Evolutionary conservation across 345 rosid genomes (phyloP), one percentile per base, ranked within the genome.

Genomic region (Excoecaria agallocha): DNA sequence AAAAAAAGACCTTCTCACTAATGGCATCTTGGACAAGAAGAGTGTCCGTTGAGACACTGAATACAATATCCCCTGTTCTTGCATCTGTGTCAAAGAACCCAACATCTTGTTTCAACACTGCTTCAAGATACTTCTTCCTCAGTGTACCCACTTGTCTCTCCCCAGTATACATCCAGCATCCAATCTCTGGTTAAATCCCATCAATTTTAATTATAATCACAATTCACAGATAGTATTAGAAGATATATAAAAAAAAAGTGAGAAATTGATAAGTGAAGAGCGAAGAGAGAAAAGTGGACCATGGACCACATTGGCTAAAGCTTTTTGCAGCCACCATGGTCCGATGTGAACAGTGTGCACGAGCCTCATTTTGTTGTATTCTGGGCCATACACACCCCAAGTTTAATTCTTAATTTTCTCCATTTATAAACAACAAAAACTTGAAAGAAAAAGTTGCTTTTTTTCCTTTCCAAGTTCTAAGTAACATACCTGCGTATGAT

Each of bases 21-120:
- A 95, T 95, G 86, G 99, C 99, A 77, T 95, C 99, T 91, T 95
- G 99, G 74, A 95, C 98, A 51, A 95, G 98, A 74, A 95, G 91
- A 68, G 99, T 95, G 81, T 95, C 99, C 12, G 99, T 95, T 25
- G 99, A 95, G 78, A 95, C 96, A 83, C 98, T 90, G 78, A 95
- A 95, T 85, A 95, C 99, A 74, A 95, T 88, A 69, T 95, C 99
- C 15, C 98, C 98, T 65, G 99, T 95, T 86, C 98, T 87, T 25
- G 99, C 99, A 85, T 95, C 99, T 5, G 99, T 95, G 75, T 95
- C 99, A 77, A 91, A 95, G 85, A 93, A 95, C 0, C 98, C 99
- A 72, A 95, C 99, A 76, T 95, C 99, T 85, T 95, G 99, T 77
- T 89, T 93, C 81, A 95, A 76, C 60, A 93, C 99, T 39, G 99